Evolutionary conservation across 768 basidiomycete genomes (phyloP), one percentile per base, ranked within the genome.

Genomic region (Pisolithus microcarpus): DNA sequence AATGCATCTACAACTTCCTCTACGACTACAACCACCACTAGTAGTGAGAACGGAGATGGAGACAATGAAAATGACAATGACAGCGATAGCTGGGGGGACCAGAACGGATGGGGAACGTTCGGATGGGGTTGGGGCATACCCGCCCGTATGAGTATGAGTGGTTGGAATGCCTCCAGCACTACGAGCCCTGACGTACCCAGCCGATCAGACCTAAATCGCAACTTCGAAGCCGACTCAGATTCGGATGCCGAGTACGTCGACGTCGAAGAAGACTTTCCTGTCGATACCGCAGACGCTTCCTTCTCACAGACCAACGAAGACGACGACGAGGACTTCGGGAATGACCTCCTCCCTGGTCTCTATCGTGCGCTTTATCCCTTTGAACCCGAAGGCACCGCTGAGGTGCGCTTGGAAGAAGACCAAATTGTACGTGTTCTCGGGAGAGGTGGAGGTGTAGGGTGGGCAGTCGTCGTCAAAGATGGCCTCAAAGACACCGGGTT

Each of bases 341-440:
- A 44, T 18, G 24, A 72, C 38, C 73, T 88, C 2, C 67, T 72
- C 19, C 85, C 89, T 0, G 90, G 90, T 0, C 52, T 85, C 1
- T 92, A 92, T 60, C 79, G 84, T 15, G 87, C 90, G 7, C 11
- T 89, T 64, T 92, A 85, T 55, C 74, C 81, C 4, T 91, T 93
- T 55, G 81, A 83, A 53, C 85, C 87, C 0, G 87, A 91, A 58
- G 84, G 87, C 2, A 80, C 79, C 16, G 85, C 87, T 31, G 91
- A 93, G 78, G 89, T 91, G 87, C 73, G 72, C 40, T 67, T 92
- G 49, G 79, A 75, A 56, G 86, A 89, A 65, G 90, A 84, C 43
- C 86, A 91, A 68, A 56, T 86, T 43, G 82, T 92, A 13, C 72
- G 73, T 2, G 86, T 90, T 24, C 65, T 89, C 3, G 87, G 87